These are phyloP conservation scores for Tritrichomonas foetus DNA, from an alignment of 208 protist species.

Conservation along the genomic window DNA sequence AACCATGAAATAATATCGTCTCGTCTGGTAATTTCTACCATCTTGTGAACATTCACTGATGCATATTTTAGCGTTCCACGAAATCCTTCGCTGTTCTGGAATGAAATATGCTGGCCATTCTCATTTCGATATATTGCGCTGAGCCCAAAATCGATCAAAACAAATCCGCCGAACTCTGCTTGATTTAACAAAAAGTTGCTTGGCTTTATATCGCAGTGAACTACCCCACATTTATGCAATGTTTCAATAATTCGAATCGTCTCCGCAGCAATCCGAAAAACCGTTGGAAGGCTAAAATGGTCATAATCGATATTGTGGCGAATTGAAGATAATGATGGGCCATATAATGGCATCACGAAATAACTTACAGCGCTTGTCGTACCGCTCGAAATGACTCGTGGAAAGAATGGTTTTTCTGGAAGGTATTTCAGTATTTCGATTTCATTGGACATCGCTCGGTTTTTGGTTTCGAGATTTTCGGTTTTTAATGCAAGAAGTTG, in stretches of 20 bases:
- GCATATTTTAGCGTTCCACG: conserved; percentile 12
- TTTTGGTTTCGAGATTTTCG: not conserved
- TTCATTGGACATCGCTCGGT: not conserved
- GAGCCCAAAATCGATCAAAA: conserved; percentile 21
- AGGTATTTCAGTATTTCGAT: not conserved
- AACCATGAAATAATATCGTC: conserved; percentile 28
- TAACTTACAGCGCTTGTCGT: not conserved
- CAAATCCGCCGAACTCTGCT: not conserved
- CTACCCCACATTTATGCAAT: not conserved
- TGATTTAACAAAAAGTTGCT: not conserved
- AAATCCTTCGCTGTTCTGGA: not conserved
- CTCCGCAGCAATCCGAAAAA: not conserved
- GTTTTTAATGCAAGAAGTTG: not conserved
- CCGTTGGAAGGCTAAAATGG: not conserved
- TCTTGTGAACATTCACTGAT: not conserved
- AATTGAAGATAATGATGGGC: not conserved
- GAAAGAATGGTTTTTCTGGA: not conserved
- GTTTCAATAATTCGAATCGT: not conserved
- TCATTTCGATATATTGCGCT: not conserved
- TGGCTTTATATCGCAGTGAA: conserved; percentile 29
- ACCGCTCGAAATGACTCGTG: not conserved
- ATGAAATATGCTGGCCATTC: not conserved
- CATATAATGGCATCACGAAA: conserved; percentile 29
- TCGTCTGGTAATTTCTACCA: not conserved
- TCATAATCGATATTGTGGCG: not conserved